Percentiles rank a stretch among this genome's conserved stretches.
phyloP scores from a whole-genome alignment of 177 flowering plant genomes.

The Vitis hybrid region DNA sequence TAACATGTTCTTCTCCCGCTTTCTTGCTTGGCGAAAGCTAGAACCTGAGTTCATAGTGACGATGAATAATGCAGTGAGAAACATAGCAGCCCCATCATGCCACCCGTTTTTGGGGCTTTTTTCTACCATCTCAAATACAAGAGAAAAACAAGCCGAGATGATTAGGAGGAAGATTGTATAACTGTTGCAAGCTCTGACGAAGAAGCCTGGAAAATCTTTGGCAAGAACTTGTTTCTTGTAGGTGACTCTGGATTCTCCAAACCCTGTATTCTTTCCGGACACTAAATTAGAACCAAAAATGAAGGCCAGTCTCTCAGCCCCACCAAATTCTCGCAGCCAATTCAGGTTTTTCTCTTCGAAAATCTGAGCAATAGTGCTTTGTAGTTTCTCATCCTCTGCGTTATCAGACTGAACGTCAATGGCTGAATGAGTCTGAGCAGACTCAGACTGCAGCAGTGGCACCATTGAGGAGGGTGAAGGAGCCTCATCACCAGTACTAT shows the following conservation, averaged over 20 bases:
- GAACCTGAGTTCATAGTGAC: not conserved
- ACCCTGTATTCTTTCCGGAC: not conserved
- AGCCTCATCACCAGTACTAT: no score
- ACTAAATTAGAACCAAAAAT: constrained; percentile 6
- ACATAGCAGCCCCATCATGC: constrained; percentile 17
- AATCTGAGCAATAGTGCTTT: not conserved
- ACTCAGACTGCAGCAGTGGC: no score
- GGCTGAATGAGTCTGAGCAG: no score
- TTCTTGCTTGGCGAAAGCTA: constrained; percentile 6
- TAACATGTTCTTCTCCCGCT: not conserved
- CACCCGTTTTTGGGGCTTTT: constrained; percentile 19
- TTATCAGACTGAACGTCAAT: not conserved
- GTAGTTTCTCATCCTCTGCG: not conserved
- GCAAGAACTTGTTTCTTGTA: no score
- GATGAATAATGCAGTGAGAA: constrained; percentile 6
- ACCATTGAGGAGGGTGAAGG: no score
- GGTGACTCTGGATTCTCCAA: not conserved
- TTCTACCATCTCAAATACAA: constrained; percentile 7
- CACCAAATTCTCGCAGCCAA: constrained; percentile 5
- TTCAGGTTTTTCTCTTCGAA: constrained; percentile 9
- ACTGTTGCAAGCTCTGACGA: constrained; percentile 1
- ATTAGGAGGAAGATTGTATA: constrained; percentile 16
- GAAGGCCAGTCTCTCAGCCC: not conserved
- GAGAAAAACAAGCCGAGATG: constrained; percentile 13
- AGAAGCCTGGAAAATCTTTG: constrained; percentile 1